Conservation (phyloP, 116 monocot species). For the Cymodocea nodosa region DNA sequence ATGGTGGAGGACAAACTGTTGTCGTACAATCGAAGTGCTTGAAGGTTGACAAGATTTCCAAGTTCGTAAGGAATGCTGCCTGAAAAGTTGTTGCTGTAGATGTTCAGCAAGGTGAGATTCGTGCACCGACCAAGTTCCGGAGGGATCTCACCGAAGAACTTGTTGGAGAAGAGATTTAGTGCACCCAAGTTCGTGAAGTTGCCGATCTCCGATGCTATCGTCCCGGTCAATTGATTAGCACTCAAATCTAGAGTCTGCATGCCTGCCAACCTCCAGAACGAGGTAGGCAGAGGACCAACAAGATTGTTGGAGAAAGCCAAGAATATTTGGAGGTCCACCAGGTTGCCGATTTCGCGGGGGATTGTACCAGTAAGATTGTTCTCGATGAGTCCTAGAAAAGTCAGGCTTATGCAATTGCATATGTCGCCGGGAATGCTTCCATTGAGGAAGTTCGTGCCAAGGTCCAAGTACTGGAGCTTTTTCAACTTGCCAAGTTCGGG, state of each 20-base stretch:
- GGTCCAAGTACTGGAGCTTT: conserved; percentile 34
- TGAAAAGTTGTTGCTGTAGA: conserved; percentile 47
- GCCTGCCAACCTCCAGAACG: conserved; percentile 26
- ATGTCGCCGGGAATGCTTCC: conserved; percentile 56
- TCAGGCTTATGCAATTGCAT: conserved; percentile 43
- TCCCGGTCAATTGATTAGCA: conserved; percentile 41
- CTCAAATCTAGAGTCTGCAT: conserved; percentile 52
- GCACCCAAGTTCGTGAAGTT: conserved; percentile 42
- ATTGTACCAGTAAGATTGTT: conserved; percentile 61
- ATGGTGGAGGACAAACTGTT: conserved; percentile 52
- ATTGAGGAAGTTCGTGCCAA: conserved; percentile 36
- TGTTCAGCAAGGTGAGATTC: conserved; percentile 48
- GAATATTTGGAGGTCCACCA: conserved; percentile 40
- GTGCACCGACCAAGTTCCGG: conserved; percentile 40
- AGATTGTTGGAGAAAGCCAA: conserved; percentile 26
- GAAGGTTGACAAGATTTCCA: conserved; percentile 40
- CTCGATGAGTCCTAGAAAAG: conserved; percentile 10
- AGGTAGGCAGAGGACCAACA: conserved; percentile 43
- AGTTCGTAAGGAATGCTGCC: conserved; percentile 60
- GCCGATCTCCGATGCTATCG: conserved; percentile 41
- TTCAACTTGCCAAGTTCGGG: conserved; percentile 35
- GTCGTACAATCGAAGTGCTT: conserved; percentile 28
- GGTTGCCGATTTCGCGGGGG: conserved; percentile 42
- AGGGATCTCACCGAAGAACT: conserved; percentile 42
- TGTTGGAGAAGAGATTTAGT: conserved; percentile 47